A percentile compares a stretch with the other conserved stretches of the same genome.
Evolutionary conservation across 2,329 filamentous ascomycete genomes (phyloP).

Genomic region (Zelopaecilomyces penicillatus): DNA sequence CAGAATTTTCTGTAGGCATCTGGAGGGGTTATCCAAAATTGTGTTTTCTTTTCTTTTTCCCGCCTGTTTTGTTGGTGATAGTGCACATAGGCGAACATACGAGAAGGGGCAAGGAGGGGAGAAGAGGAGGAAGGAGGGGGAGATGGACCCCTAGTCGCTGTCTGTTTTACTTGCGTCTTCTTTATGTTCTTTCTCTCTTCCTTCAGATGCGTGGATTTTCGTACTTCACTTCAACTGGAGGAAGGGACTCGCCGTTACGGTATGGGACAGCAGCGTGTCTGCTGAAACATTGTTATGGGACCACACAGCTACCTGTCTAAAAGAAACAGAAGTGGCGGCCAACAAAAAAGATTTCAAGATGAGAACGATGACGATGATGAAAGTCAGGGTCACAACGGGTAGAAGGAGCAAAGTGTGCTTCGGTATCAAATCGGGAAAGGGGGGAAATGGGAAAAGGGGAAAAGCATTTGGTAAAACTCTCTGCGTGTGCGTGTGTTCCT

Average conservation of each 20-base stretch:
- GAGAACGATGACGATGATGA: slow-evolving; percentile 8
- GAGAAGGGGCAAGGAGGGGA: no score
- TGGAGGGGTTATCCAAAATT: slow-evolving; percentile 8
- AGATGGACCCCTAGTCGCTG: background rate
- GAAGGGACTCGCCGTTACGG: slow-evolving; percentile 9
- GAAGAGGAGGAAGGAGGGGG: background rate
- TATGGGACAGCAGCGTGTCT: slow-evolving; percentile 4
- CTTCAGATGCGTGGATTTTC: background rate
- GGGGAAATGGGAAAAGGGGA: slow-evolving; percentile 1
- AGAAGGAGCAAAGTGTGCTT: slow-evolving; percentile 2
- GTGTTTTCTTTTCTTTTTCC: slow-evolving; percentile 6
- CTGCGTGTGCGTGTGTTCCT: background rate
- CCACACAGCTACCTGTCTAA: slow-evolving; percentile 9
- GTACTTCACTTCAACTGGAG: slow-evolving; percentile 9
- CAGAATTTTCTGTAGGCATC: slow-evolving; percentile 13
- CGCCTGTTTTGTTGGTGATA: background rate
- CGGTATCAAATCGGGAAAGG: slow-evolving; percentile 1
- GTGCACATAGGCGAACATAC: no score
- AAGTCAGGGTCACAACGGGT: slow-evolving; percentile 5
- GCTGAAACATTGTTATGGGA: slow-evolving; percentile 2
- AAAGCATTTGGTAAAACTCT: slow-evolving; percentile 6
- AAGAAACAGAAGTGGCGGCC: slow-evolving; percentile 5
- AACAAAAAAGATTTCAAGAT: slow-evolving; percentile 7
- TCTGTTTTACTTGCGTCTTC: slow-evolving; percentile 7
- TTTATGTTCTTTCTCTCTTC: slow-evolving; percentile 1